Percentiles rank a stretch among this genome's conserved stretches.
These are phyloP conservation scores for Amylocystis lapponica DNA, from an alignment of 768 basidiomycete genomes.

Conservation along the genomic window DNA sequence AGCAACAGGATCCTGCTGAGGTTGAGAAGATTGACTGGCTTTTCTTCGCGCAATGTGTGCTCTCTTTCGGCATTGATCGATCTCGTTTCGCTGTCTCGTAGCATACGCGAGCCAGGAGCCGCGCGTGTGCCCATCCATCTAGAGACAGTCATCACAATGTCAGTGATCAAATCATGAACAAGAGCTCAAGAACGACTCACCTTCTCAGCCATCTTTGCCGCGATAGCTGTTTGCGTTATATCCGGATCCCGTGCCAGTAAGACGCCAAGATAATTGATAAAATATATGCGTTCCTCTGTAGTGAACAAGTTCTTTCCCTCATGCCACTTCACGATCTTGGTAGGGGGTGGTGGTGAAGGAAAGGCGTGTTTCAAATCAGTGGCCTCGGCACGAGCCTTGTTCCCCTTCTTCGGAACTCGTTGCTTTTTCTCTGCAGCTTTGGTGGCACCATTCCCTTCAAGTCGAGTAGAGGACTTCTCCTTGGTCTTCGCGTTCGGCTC, in stretches of 20 bases:
- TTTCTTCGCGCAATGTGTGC: constrained; percentile 49
- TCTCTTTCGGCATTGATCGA: constrained; percentile 46
- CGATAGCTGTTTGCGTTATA: constrained; percentile 33
- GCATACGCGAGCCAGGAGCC: too few species aligned
- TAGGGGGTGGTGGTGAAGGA: constrained; percentile 14
- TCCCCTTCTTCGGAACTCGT: not conserved
- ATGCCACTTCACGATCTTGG: not conserved
- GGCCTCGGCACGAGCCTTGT: not conserved
- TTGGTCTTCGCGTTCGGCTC: not conserved
- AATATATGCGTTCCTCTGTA: constrained; percentile 44
- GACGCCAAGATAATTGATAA: constrained; percentile 36
- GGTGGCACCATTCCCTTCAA: not conserved
- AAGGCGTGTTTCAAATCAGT: not conserved
- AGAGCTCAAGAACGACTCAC: constrained; percentile 31
- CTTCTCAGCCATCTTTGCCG: constrained; percentile 38
- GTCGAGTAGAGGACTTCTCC: not conserved
- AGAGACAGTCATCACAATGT: too few species aligned
- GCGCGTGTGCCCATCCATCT: too few species aligned
- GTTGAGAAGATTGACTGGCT: constrained; percentile 3
- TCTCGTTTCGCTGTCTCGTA: constrained; percentile 25
- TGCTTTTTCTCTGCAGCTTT: not conserved
- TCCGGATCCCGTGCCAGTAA: constrained; percentile 44
- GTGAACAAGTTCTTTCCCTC: constrained; percentile 34
- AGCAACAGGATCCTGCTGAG: too few species aligned
- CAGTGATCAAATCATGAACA: too few species aligned